phyloP scores from a whole-genome alignment of 176 grass and related monocot species.

The Typha latifolia region DNA sequence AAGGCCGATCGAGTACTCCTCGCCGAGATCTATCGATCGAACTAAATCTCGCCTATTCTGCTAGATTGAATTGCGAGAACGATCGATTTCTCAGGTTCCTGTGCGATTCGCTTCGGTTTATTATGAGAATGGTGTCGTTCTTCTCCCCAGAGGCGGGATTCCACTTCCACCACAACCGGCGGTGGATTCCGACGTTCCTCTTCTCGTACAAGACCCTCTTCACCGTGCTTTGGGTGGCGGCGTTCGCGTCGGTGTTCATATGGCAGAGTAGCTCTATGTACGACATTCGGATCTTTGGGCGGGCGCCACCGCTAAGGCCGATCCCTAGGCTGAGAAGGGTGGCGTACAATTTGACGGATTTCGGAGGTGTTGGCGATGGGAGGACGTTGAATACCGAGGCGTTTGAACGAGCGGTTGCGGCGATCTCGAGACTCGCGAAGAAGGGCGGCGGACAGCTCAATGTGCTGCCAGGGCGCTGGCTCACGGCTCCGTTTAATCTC shows the following conservation, averaged over 20 bases:
- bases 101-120: neutral
- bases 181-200: constrained; percentile 31
- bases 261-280: constrained; percentile 58
- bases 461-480: constrained; percentile 61
- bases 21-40: constrained; percentile 4
- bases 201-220: constrained; percentile 44
- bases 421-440: constrained; percentile 30
- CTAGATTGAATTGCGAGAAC: constrained; percentile 28
- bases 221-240: constrained; percentile 47
- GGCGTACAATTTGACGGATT: constrained; percentile 68
- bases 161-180: constrained; percentile 27
- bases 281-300: constrained; percentile 3
- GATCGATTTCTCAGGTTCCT: neutral
- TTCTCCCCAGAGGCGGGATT: constrained; percentile 16
- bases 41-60: neutral
- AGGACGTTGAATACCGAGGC: constrained; percentile 60
- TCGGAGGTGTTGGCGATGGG: constrained; percentile 70
- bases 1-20: neutral
- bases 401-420: constrained; percentile 66
- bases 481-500: constrained; percentile 88
- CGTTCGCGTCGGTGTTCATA: constrained; percentile 54
- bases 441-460: constrained; percentile 74
- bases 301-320: constrained; percentile 10
- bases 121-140: neutral
- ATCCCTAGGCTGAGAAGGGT: constrained; percentile 39